Evolutionary conservation across 2,329 filamentous ascomycete genomes (phyloP), one percentile per base, ranked within the genome.

Genomic region (Elsinoe batatas): DNA sequence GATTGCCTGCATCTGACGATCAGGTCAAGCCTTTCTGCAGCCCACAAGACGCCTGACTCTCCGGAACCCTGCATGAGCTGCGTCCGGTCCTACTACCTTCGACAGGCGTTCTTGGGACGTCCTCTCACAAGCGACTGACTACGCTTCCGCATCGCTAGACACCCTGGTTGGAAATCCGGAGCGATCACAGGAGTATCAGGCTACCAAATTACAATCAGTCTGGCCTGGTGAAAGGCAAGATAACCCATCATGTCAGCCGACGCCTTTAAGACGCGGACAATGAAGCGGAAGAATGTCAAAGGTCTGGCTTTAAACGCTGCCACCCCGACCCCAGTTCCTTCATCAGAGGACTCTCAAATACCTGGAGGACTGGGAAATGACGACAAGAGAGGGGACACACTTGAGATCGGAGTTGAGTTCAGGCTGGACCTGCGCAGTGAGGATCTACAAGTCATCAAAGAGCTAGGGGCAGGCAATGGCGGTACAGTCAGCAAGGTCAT

Each of bases 271-370:
- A 76, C 79, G 57, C 77, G 80, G 69, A 94, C 93, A 59, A 87
- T 98, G 84, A 97, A 96, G 84, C 86, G 91, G 79, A 96, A 97
- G 82, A 98, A 98, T 71, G 87, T 95, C 72, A 97, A 97, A 76
- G 91, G 91, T 36, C 84, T 98, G 51, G 91, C 90, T 62, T 78
- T 98, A 68, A 91, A 83, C 65, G 84, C 88, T 50, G 83, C 86
- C 20, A 79, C 86, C 46, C 85, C 88, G 40, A 88, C 89, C 61
- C 66, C 76, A 59, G 81, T 84, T 54, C 84, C 88, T 30, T 85
- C 88, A 44, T 86, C 89, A 64, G 84, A 82, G 58, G 87, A 85
- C 66, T 69, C 77, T 46, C 82, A 83, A 65, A 72, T 79, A 54
- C 79, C 81, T 7, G 82, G 81, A 26, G 76, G 80, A 58, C 63